Base-by-base conservation (phyloP, 345 rosid genomes). In the Odontarrhena argentea region DNA sequence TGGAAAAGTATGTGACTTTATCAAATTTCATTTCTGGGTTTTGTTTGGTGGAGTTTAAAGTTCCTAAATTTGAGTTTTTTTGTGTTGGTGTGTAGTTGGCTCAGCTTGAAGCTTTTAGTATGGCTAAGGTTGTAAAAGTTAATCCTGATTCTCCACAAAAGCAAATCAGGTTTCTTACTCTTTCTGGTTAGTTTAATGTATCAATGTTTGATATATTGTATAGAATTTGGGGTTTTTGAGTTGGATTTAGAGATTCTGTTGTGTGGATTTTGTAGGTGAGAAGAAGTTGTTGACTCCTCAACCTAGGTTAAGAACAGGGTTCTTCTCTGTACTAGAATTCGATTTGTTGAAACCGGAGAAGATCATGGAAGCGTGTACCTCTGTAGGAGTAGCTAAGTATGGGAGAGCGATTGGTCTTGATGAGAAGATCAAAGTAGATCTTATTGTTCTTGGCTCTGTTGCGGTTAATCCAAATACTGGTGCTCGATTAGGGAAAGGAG, bases 121-220 rank as follows among this genome's bases (percentile, higher is more conserved):
- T 25, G 46, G 91, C 98, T 6, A 41, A 32, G n/a, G 87, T 86
- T 40, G 98, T 92, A 54, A 89, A 92, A 80, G 91, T 92, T 48
- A 87, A 92, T 55, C 98, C 96, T 2, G 96, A 92, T 80, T 83
- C 96, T 11, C 98, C 96, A 0, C 98, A 92, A 67, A 92, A 92
- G 87, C 91, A 86, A 83, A 86, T 89, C 82, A 85, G 96, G 79
- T 81, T 89, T 76, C 85, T 83, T 68, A 86, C 95, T 9, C 92
- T 92, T 44, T 77, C 82, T 70, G 97, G 97, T 87, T 68, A 86
- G 92, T 84, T 61, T 32, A 1, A 43, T 42, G 35, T 14, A 9
- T 28, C 6, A 7, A 32, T 47, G 25, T n/a, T 5, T 49, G 12
- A 61, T 3, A 4, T 11, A 9, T 10, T 43, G 18, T n/a, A n/a